Conservation (phyloP, 179 eudicot genomes). For the Silene noctiflora region DNA sequence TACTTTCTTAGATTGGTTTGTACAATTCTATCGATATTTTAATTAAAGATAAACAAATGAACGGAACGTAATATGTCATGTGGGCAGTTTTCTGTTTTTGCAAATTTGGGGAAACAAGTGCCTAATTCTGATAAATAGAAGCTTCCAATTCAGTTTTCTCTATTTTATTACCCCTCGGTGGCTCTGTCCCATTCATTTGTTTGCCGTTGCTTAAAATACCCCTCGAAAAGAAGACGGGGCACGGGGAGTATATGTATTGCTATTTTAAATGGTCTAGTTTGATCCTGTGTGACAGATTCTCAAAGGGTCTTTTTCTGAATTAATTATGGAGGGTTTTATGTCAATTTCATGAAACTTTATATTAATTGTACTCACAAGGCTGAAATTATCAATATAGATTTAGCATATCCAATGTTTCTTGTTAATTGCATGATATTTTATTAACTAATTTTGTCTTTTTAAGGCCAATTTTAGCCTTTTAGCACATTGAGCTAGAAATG, state of each 20-base stretch:
- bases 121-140: no score
- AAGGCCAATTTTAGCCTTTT: neutral
- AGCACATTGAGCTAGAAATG: neutral
- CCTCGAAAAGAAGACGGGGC: no score
- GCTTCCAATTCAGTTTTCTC: neutral
- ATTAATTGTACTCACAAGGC: neutral
- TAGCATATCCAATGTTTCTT: neutral
- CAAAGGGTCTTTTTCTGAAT: neutral
- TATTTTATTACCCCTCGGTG: no score
- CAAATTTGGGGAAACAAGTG: neutral
- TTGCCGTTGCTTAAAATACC: no score
- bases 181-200: no score
- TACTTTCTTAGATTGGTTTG: neutral
- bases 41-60: no score
- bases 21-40: no score
- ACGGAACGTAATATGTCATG: neutral
- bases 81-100: neutral
- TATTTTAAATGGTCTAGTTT: neutral
- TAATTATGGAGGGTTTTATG: neutral
- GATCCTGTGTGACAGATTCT: neutral
- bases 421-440: neutral
- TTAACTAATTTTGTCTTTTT: neutral
- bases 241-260: no score
- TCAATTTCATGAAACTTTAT: neutral
- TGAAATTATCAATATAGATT: conserved; percentile 6